Evolutionary conservation across 768 basidiomycete genomes (phyloP), one percentile per base, ranked within the genome.

Genomic region (Porphyrellus cyaneotinctus): DNA sequence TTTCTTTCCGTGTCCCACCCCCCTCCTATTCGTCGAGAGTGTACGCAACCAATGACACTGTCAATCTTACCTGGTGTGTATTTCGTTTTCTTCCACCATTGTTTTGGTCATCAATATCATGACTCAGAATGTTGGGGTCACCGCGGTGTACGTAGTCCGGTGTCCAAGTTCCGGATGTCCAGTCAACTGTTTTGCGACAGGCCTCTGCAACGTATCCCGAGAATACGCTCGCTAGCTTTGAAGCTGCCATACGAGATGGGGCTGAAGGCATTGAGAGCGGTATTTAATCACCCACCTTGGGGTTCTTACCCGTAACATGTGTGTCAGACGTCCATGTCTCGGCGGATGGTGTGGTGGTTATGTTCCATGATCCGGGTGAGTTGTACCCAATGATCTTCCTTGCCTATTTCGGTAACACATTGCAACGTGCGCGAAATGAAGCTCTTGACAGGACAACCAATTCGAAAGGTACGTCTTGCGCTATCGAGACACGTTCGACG

Each of bases 261-360:
- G 88, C 93, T 42, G 93, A 99, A 68, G 95, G 84, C 58, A 95
- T 99, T 64, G 95, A 99, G 81, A 94, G 91, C 69, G 95, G 95
- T 97, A 94, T 74, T 83, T 75, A 58, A 62, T 56, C 58, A 66
- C 61, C 58, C 51, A 61, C 41, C 67, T 48, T 70, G 69, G 52
- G 62, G 62, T 58, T 61, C 63, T 67, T 73, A 54, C 71, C 71
- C 76, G 72, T 84, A 76, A 85, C 81, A 69, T 61, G 64, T 63
- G 73, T 72, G 68, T 62, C 81, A 95, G 95, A 97, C 82, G 92
- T 97, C 63, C 95, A 97, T 71, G 87, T 95, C 63, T 91, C 95
- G 32, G 72, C 74, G 58, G 95, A 99, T 70, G 79, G 83, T 64
- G 82, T 90, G 36, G 87, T 98, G 31, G 71, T 97, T 43, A 91